Evolutionary conservation across 148 eudicot species (phyloP).

Genomic region (Vaccinium vitisidaea): DNA sequence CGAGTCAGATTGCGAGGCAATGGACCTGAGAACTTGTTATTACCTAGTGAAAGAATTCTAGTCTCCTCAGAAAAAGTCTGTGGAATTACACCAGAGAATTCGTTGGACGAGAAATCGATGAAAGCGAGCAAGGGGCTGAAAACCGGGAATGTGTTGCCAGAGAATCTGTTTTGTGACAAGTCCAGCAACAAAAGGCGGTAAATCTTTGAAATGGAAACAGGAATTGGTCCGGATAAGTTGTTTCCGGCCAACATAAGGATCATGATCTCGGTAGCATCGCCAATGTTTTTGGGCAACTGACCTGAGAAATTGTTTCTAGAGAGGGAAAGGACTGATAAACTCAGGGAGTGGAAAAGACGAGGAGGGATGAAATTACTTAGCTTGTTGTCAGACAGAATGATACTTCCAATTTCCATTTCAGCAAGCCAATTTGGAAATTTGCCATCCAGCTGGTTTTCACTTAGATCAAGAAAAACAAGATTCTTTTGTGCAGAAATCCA

Average conservation of each 20-base stretch:
- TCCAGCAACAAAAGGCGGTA: constrained; percentile 42
- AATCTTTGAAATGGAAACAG: constrained; percentile 37
- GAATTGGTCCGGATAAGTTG: constrained; percentile 46
- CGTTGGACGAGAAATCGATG: constrained; percentile 46
- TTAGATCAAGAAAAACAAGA: constrained; percentile 44
- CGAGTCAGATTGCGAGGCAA: constrained; percentile 35
- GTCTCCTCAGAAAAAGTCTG: constrained; percentile 31
- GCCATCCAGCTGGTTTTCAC: constrained; percentile 41
- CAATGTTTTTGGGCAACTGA: constrained; percentile 46
- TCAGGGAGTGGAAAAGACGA: constrained; percentile 38
- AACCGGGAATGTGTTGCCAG: constrained; percentile 40
- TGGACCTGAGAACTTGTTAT: constrained; percentile 46
- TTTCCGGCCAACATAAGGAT: constrained; percentile 50
- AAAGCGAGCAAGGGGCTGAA: constrained; percentile 44
- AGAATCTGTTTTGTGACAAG: constrained; percentile 50
- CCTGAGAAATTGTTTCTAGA: constrained; percentile 58
- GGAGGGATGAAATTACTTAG: constrained; percentile 52
- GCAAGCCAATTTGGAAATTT: constrained; percentile 49
- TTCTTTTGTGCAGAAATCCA: constrained; percentile 57
- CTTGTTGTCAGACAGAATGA: constrained; percentile 51
- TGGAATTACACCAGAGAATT: constrained; percentile 40
- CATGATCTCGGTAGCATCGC: constrained; percentile 40
- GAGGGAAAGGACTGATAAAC: constrained; percentile 44
- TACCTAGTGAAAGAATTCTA: constrained; percentile 36
- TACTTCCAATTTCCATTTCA: constrained; percentile 45